Evolutionary conservation across 2,329 filamentous ascomycete genomes (phyloP), one percentile per base, ranked within the genome.

Genomic region (Venturia asperata): DNA sequence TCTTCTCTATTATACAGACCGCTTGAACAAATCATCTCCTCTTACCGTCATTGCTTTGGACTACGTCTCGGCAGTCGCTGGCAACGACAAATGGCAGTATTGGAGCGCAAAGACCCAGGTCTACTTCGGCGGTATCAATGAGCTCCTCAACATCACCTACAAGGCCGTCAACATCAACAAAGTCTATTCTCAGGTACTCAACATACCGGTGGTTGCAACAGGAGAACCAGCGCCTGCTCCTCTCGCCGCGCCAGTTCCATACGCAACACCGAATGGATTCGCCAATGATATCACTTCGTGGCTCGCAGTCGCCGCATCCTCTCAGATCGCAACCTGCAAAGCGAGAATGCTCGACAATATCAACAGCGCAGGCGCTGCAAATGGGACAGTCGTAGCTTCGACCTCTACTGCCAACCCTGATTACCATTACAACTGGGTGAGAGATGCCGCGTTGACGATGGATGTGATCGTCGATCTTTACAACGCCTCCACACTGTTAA

Each of bases 381-480:
- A 70, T 63, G 73, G 73, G 5, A 70, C 70, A 1, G 72, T 74
- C 13, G 70, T 74, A 19, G 73, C 73, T 3, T 71, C 72, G 45
- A 69, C 71, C 21, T 72, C 71, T 52, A 70, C 69, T 24, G 70
- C 70, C 1, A 68, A 61, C 27, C 72, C 72, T 10, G 70, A 73
- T 61, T 74, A 74, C 66, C 70, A 68, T n/a, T 74, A 74, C 65
- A 71, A 72, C 63, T 74, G 73, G 9, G 67, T 69, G 13, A 74
- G 78, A 64, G 78, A 80, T 68, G 77, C 77, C 42, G 76, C 76
- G 0, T 77, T 79, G 37, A 78, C 77, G 11, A 76, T 76, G 69
- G 71, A 74, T 43, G 75, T 76, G 6, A 70, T 79, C 34, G 74
- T 78, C 52, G 71, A 75, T 62, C 66, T 77, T 11, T 79, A 78